Evolutionary conservation across 2,329 filamentous ascomycete genomes (phyloP), one percentile per base, ranked within the genome.

Genomic region (Penicillium hesseltinei): DNA sequence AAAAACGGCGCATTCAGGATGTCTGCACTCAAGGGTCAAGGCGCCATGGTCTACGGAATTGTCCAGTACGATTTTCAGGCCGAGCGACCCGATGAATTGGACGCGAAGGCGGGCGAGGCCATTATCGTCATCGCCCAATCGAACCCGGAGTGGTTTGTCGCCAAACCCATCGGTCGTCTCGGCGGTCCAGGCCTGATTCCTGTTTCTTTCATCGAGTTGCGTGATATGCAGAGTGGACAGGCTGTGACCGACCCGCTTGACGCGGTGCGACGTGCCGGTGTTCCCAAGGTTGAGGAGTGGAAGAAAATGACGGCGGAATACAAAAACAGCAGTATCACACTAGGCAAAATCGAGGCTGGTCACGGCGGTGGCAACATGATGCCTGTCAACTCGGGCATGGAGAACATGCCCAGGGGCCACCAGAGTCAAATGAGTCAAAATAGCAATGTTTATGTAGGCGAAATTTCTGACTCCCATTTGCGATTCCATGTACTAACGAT

Each of bases 271-370:
- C 87, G 88, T 66, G 94, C 94, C 2, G 92, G 93, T 21, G 92
- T 99, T 8, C 94, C 94, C 13, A 89, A 88, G 69, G 94, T 99
- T 4, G 94, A 99, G 72, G 94, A 99, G 69, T 99, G 94, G 94
- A 99, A 99, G 81, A 96, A 95, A 78, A 97, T 97, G 91, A 92
- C 94, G 0, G 93, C 93, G 55, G 93, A 97, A 63, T 99, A 99
- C 78, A 99, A 99, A 81, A 97, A 97, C 73, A 96, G 92, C 74
- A 97, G 94, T 77, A 97, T 99, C 71, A 93, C 92, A 0, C 80
- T 99, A 42, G 94, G 94, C 65, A 96, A 93, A 76, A 93, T 95
- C 65, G 91, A 93, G 56, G 72, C 71, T 62, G 60, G 61, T 69
- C 48, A 56, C 1, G 53, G 44, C 51, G 59, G 65, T 27, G 60